Evolutionary conservation across 805 yeast genomes (phyloP).

Genomic region (Saccharomycopsis amapae): DNA sequence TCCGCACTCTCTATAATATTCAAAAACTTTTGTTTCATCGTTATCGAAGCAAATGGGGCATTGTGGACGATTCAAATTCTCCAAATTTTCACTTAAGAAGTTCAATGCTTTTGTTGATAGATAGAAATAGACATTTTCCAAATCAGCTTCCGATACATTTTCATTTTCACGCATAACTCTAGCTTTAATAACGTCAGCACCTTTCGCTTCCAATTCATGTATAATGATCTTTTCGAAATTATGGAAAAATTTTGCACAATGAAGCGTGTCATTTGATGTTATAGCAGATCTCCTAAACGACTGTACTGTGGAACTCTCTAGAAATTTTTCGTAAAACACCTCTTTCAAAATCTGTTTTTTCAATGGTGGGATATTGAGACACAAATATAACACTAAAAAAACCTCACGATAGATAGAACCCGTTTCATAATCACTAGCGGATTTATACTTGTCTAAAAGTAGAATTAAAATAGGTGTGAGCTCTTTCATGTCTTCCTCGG

Average conservation of each 20-base stretch:
- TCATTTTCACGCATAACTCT: background rate
- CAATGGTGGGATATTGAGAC: background rate
- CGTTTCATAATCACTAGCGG: background rate
- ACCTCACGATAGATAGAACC: background rate
- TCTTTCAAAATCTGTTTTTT: background rate
- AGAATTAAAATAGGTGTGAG: no score
- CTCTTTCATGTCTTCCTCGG: no score
- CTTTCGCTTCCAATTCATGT: background rate
- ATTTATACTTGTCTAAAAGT: background rate
- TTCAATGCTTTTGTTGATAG: background rate
- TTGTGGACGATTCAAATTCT: background rate
- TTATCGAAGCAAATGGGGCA: slow-evolving; percentile 4
- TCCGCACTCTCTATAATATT: background rate
- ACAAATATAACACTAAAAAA: background rate
- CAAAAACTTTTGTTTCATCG: background rate
- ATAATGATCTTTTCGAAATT: background rate
- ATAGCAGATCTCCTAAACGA: background rate
- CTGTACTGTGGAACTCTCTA: background rate
- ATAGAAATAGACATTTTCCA: background rate
- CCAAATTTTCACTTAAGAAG: background rate
- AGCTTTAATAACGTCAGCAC: background rate
- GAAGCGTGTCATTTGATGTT: background rate
- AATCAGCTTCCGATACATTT: background rate
- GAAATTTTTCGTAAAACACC: background rate
- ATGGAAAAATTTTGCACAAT: background rate